A percentile compares a stretch with the other conserved stretches of the same genome.
Conservation (phyloP, 371 early-diverging fungal genomes). For the Basidiobolus meristosporus region DNA sequence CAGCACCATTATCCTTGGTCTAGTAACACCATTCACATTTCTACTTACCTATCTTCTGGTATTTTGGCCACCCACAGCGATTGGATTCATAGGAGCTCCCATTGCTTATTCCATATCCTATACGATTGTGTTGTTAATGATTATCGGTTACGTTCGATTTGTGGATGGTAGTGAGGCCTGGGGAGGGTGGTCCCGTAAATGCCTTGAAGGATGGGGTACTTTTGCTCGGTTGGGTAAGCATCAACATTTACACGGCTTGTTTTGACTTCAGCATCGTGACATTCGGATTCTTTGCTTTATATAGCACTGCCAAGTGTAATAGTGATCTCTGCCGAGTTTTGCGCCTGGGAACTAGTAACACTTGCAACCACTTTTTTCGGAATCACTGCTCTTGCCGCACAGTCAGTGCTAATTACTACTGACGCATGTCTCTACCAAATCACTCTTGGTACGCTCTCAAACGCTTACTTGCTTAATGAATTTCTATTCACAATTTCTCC, state of each 20-base stretch:
- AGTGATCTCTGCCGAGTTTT: slow-evolving; percentile 65
- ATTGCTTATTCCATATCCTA: slow-evolving; percentile 58
- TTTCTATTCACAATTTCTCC: not conserved
- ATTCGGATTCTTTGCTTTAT: too few relatives aligned
- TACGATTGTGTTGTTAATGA: slow-evolving; percentile 37
- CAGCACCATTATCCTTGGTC: slow-evolving; percentile 40
- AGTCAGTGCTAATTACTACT: slow-evolving; percentile 59
- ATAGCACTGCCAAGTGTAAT: slow-evolving; percentile 38
- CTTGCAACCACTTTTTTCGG: slow-evolving; percentile 63
- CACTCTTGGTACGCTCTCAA: slow-evolving; percentile 22
- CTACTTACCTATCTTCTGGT: slow-evolving; percentile 53
- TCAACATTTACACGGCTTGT: too few relatives aligned
- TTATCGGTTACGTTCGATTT: slow-evolving; percentile 37
- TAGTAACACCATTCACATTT: slow-evolving; percentile 54
- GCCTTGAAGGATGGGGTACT: slow-evolving; percentile 33
- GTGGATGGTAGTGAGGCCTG: slow-evolving; percentile 54
- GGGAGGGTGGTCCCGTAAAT: slow-evolving; percentile 69
- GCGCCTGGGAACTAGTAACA: slow-evolving; percentile 51
- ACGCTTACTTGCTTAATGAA: not conserved
- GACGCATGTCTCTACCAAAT: slow-evolving; percentile 46
- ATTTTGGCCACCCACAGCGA: slow-evolving; percentile 29
- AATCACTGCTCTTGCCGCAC: slow-evolving; percentile 60
- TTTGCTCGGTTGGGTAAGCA: slow-evolving; percentile 52
- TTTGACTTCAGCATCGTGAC: too few relatives aligned
- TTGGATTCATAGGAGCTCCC: slow-evolving; percentile 76